Evolutionary conservation across 2,329 filamentous ascomycete species (phyloP).

Genomic region (Elsinoe fawcettii): DNA sequence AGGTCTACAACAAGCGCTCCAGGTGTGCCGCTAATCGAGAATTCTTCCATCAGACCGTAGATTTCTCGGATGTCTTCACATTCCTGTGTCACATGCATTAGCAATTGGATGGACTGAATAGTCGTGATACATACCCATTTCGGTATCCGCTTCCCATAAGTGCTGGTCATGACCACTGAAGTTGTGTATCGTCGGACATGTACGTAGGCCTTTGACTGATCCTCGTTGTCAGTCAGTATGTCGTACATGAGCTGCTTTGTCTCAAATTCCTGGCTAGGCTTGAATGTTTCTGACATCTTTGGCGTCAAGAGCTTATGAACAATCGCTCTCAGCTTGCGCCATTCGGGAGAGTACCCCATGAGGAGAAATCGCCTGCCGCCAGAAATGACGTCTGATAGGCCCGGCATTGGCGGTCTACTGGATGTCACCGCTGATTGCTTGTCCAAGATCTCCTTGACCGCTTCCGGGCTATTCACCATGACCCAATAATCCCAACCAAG

Average conservation of each 20-base stretch:
- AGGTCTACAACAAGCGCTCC: slow-evolving; percentile 29
- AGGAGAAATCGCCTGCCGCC: slow-evolving; percentile 36
- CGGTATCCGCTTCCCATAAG: slow-evolving; percentile 29
- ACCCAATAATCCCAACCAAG: slow-evolving; percentile 40
- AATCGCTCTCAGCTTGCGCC: slow-evolving; percentile 35
- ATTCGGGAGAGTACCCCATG: slow-evolving; percentile 36
- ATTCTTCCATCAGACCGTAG: slow-evolving; percentile 31
- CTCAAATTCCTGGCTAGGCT: slow-evolving; percentile 41
- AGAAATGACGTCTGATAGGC: slow-evolving; percentile 34
- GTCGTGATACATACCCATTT: slow-evolving; percentile 20
- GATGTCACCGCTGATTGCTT: slow-evolving; percentile 33
- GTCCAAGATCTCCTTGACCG: slow-evolving; percentile 40
- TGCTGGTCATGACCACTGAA: slow-evolving; percentile 32
- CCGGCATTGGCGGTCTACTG: slow-evolving; percentile 32
- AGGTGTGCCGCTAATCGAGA: slow-evolving; percentile 25
- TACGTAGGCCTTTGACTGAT: slow-evolving; percentile 21
- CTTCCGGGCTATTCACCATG: slow-evolving; percentile 38
- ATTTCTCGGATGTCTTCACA: slow-evolving; percentile 29
- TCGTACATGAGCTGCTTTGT: slow-evolving; percentile 39
- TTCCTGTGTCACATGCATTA: slow-evolving; percentile 15
- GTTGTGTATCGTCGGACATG: slow-evolving; percentile 26
- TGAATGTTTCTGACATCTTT: slow-evolving; percentile 33
- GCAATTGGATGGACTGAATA: not conserved
- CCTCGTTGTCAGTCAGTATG: slow-evolving; percentile 30
- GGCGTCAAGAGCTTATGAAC: slow-evolving; percentile 34